Conservation (phyloP, 2,329 filamentous ascomycete species). For the Cylindrodendrum hubeiense region DNA sequence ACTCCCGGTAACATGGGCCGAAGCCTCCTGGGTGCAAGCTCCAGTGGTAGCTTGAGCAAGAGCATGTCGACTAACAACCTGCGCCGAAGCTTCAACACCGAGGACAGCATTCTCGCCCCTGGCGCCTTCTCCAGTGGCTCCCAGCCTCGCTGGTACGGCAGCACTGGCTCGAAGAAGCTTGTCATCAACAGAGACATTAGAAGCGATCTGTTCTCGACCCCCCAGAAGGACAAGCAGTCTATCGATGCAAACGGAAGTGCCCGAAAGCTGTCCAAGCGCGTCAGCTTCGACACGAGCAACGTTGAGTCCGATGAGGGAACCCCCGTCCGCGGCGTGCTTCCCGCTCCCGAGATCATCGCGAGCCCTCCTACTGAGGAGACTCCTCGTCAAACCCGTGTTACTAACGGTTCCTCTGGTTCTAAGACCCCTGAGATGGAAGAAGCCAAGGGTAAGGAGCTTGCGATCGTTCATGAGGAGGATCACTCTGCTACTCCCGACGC, state of each 20-base stretch:
- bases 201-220: conserved; percentile 76
- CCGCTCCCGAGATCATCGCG: conserved; percentile 49
- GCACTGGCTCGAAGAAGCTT: conserved; percentile 84
- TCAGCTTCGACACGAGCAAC: conserved; percentile 86
- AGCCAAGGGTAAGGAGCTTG: conserved; percentile 79
- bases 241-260: conserved; percentile 55
- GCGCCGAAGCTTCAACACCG: conserved; percentile 82
- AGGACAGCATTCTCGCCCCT: conserved; percentile 88
- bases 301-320: conserved; percentile 53
- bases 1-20: conserved; percentile 76
- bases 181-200: conserved; percentile 91
- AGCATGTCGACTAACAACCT: conserved; percentile 91
- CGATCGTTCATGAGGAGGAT: conserved; percentile 82
- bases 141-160: conserved; percentile 73
- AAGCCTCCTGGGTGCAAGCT: conserved; percentile 74
- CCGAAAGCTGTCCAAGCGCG: conserved; percentile 81
- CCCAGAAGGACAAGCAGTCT: conserved; percentile 63
- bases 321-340: conserved; percentile 50
- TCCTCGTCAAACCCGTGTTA: conserved; percentile 63
- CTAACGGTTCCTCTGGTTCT: conserved; percentile 53
- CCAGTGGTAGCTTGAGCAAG: conserved; percentile 82
- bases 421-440: conserved; percentile 76
- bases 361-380: conserved; percentile 51
- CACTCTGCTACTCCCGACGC: conserved; percentile 46
- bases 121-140: conserved; percentile 83